A percentile compares a stretch with the other conserved stretches of the same genome.
Evolutionary conservation across 2,329 filamentous ascomycete species (phyloP).

Genomic region (Aureobasidium subglaciale): DNA sequence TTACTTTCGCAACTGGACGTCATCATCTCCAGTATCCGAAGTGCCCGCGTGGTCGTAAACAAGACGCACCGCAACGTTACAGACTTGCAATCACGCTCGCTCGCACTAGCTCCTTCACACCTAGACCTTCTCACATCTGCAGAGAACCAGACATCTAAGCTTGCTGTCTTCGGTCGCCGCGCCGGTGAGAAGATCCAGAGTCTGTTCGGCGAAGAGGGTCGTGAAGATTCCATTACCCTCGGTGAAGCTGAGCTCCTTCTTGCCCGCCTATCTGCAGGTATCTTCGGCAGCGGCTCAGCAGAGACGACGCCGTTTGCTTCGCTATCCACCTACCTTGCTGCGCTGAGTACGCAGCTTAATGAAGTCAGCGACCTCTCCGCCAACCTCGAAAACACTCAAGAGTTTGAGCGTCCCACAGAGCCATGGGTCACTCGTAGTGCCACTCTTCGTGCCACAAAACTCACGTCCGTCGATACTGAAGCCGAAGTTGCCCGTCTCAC

Average conservation of each 20-base stretch:
- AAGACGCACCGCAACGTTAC: constrained; percentile 72
- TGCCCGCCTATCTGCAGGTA: constrained; percentile 45
- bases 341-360: constrained; percentile 55
- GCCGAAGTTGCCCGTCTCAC: constrained; percentile 75
- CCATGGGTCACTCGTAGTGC: constrained; percentile 81
- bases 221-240: constrained; percentile 59
- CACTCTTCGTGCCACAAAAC: constrained; percentile 75
- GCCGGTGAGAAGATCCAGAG: constrained; percentile 60
- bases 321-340: constrained; percentile 60
- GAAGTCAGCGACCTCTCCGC: constrained; percentile 59
- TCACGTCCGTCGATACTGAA: constrained; percentile 72
- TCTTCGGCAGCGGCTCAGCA: constrained; percentile 42
- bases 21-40: constrained; percentile 68
- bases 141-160: constrained; percentile 55
- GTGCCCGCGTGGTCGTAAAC: constrained; percentile 72
- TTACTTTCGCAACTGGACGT: constrained; percentile 67
- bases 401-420: constrained; percentile 62
- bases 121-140: constrained; percentile 62
- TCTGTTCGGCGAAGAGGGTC: constrained; percentile 65
- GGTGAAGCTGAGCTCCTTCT: constrained; percentile 60
- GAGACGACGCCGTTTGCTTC: constrained; percentile 65
- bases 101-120: constrained; percentile 64
- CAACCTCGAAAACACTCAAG: constrained; percentile 37
- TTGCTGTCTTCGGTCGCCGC: constrained; percentile 59
- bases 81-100: constrained; percentile 67